Percentiles rank a stretch among this genome's conserved stretches.
Evolutionary conservation across 1,284 basidiomycete species (phyloP).

Genomic region (Tausonia pullulans): DNA sequence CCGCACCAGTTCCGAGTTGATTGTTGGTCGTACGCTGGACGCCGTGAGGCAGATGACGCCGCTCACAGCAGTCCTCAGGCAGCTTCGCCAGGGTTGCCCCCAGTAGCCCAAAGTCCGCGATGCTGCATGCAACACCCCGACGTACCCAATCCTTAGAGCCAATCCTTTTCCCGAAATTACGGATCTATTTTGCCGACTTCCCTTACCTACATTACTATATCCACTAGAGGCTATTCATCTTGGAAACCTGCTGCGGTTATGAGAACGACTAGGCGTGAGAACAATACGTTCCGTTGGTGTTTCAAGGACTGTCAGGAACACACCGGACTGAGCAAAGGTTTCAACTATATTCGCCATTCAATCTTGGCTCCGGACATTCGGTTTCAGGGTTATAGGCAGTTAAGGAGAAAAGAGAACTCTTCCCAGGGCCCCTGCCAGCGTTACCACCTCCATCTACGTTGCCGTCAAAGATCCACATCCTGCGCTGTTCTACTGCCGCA

Average conservation of each 20-base stretch:
- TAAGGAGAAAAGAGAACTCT: conserved; percentile 53
- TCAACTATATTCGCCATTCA: conserved; percentile 47
- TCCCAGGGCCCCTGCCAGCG: conserved; percentile 45
- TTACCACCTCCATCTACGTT: conserved; percentile 50
- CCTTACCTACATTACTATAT: conserved; percentile 51
- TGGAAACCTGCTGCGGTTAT: conserved; percentile 53
- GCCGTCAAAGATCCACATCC: conserved; percentile 47
- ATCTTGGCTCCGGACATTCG: conserved; percentile 48
- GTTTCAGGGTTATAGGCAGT: conserved; percentile 48
- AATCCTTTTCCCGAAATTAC: conserved; percentile 52
- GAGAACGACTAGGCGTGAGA: conserved; percentile 48
- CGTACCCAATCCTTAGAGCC: conserved; percentile 38
- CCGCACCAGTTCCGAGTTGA: too few relatives aligned
- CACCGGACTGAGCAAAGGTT: conserved; percentile 48
- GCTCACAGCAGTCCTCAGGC: too few relatives aligned
- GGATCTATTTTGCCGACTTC: conserved; percentile 50
- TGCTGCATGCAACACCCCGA: too few relatives aligned
- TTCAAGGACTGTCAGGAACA: conserved; percentile 47
- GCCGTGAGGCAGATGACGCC: too few relatives aligned
- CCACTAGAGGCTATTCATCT: conserved; percentile 51
- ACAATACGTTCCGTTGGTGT: conserved; percentile 49
- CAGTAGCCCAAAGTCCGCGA: too few relatives aligned
- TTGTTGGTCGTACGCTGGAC: too few relatives aligned
- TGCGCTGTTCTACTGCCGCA: background rate
- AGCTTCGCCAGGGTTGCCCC: too few relatives aligned